Evolutionary conservation across 139 green algal genomes (phyloP), one percentile per base, ranked within the genome.

Genomic region (Pseudopediastrum boryanum): DNA sequence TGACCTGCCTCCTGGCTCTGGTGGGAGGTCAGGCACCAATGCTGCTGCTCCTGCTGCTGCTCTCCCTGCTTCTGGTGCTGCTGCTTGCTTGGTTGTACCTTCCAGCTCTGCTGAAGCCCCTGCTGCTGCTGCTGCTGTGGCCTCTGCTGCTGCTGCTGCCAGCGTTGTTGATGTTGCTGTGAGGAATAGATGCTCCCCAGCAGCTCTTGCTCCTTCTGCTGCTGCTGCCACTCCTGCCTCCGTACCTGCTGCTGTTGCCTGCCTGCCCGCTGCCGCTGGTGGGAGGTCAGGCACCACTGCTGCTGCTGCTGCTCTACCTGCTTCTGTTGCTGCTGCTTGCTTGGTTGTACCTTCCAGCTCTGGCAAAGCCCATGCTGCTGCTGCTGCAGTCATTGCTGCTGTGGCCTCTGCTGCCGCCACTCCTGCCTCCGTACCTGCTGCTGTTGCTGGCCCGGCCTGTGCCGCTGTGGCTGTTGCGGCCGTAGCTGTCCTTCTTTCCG

Each of bases 131-230:
- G 10, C 2, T 13, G 13, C 6, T 31, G 10, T 46, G 48, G 50
- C 4, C 10, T 27, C 41, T 66, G 41, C 27, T 46, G 69, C 46
- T 46, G 12, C 33, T 77, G 69, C 69, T 77, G 69, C 69, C 64
- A 12, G n/a, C n/a, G n/a, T n/a, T n/a, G n/a, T n/a, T n/a, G n/a
- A n/a, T n/a, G n/a, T 44, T 16, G 48, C 48, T 58, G 10, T 41
- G 58, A 10, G 36, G n/a, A 36, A 38, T 31, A n/a, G 7, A 36
- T 25, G 25, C 52, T 62, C 25, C 8, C n/a, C 58, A 66, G 12
- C 58, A 66, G 23, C 21, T 41, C 13, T 43, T 41, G 4, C 39
- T 41, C 51, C 25, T 25, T 36, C 23, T n/a, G 43, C 6, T 43
- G 5, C 16, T 42, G 67, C 42, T 35, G 52, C 25, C 33, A 23